Base-by-base conservation (phyloP, 2,329 filamentous ascomycete species). In the Exophiala phaeomuriformis region DNA sequence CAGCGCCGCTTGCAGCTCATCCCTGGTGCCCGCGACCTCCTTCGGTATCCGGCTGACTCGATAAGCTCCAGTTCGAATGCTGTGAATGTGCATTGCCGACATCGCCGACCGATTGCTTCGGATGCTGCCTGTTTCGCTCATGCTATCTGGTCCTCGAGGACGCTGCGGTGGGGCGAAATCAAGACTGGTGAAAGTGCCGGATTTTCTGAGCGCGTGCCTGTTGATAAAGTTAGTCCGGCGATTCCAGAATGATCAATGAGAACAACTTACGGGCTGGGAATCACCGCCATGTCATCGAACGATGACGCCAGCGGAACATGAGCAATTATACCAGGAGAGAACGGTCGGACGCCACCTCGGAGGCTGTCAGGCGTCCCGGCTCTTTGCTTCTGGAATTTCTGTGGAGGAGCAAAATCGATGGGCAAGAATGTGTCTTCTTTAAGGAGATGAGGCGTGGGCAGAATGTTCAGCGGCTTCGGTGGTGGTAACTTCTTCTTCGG, bases 201-300 rank as follows among this genome's bases (percentile, higher is more conserved):
- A 77, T 63, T 75, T 75, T 39, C 75, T 70, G 55, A 77, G 63
- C 44, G 72, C 67, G 61, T 76, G 72, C 47, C 74, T 76, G 56
- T 37, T 31, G 31, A 33, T 30, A 47, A 6, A 30, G 41, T 59
- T 59, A 58, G 55, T 36, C 33, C 7, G n/a, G 33, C n/a, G 6
- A 27, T n/a, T n/a, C 30, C 36, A 48, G 28, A 3, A 50, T 7
- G 7, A 42, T 27, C 8, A 27, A 4, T 29, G 36, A 45, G 28
- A 28, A 58, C 29, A 58, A 86, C 87, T 86, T 82, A 91, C 82
- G 93, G 90, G 78, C 90, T 96, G 36, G 93, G 93, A 59, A 98
- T 83, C 5, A 80, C 78, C 8, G 85, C 72, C 57, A 97, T 82
- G 55, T 97, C 91, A 52, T 97, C 91, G 69, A 90, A 96, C 3